Conservation (phyloP, 2,329 filamentous ascomycete species). For the Claviceps cyperi region DNA sequence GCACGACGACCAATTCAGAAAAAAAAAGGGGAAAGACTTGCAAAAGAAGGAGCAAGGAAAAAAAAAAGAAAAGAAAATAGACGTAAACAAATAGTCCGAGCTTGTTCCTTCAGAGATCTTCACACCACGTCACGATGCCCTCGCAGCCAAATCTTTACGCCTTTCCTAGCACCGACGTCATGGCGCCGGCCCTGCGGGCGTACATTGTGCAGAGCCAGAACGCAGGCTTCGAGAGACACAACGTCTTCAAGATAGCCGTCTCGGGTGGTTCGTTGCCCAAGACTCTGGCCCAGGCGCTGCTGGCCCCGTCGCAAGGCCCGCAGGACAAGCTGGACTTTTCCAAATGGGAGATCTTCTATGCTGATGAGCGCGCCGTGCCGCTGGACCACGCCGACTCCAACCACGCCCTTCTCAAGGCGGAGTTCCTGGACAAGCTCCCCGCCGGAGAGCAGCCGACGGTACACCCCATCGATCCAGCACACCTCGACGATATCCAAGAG, state of each 20-base stretch:
- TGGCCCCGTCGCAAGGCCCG: constrained; percentile 35
- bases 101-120: not conserved
- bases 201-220: constrained; percentile 76
- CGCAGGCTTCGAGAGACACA: constrained; percentile 64
- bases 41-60: not conserved
- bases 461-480: constrained; percentile 55
- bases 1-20: not conserved
- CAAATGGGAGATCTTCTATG: constrained; percentile 97
- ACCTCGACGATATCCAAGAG: constrained; percentile 70
- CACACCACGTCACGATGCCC: constrained; percentile 24
- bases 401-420: constrained; percentile 73
- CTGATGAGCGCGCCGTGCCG: constrained; percentile 89
- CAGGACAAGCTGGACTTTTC: constrained; percentile 59
- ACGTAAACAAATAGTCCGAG: not conserved
- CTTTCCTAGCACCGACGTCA: constrained; percentile 53
- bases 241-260: constrained; percentile 77
- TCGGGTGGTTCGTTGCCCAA: constrained; percentile 89
- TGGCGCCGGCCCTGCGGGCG: constrained; percentile 63
- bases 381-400: constrained; percentile 90
- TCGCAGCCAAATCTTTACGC: constrained; percentile 60
- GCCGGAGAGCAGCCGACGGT: constrained; percentile 51
- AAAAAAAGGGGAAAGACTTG: not conserved
- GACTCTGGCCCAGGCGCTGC: constrained; percentile 70
- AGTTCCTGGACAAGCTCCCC: constrained; percentile 81
- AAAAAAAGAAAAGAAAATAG: not conserved